A percentile compares a stretch with the other conserved stretches of the same genome.
phyloP scores from a whole-genome alignment of 768 basidiomycete species.

The Steccherinum ochraceum region DNA sequence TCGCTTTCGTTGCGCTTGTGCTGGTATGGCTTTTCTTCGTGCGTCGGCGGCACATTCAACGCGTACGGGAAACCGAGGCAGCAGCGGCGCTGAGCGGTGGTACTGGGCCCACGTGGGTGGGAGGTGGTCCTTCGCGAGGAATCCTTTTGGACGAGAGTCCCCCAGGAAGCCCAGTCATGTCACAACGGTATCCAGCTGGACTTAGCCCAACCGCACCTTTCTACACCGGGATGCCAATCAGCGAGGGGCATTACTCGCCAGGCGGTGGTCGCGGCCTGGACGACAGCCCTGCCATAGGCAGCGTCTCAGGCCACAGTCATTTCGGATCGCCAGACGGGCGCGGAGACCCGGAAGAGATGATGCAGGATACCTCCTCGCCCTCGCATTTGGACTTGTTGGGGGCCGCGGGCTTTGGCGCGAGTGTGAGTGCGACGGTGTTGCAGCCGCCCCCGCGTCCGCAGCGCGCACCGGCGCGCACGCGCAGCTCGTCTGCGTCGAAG shows the following conservation, averaged over 20 bases:
- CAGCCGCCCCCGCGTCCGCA: not conserved
- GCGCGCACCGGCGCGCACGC: not conserved
- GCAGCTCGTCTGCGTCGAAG: not conserved
- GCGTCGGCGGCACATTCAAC: conserved; percentile 15
- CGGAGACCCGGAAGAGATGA: not conserved
- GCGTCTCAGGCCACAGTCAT: too few species aligned
- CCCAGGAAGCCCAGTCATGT: conserved; percentile 1
- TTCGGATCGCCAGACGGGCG: too few species aligned
- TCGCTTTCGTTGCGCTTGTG: conserved; percentile 15
- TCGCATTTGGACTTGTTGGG: too few species aligned
- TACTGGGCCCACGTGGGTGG: not conserved
- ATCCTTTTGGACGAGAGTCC: conserved; percentile 5
- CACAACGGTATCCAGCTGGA: not conserved
- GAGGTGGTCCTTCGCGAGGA: not conserved
- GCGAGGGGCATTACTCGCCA: too few species aligned
- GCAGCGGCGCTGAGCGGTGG: conserved; percentile 8
- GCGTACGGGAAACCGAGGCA: conserved; percentile 12
- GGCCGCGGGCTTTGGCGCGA: not conserved
- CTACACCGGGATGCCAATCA: not conserved
- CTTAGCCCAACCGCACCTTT: too few species aligned
- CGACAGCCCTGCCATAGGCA: too few species aligned
- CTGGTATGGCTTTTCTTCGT: conserved; percentile 14
- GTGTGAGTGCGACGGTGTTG: not conserved
- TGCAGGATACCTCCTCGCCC: too few species aligned
- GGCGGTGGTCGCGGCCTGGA: too few species aligned